Evolutionary conservation across 495 filamentous ascomycete species (phyloP), one percentile per base, ranked within the genome.

Genomic region (Platismatia glauca): DNA sequence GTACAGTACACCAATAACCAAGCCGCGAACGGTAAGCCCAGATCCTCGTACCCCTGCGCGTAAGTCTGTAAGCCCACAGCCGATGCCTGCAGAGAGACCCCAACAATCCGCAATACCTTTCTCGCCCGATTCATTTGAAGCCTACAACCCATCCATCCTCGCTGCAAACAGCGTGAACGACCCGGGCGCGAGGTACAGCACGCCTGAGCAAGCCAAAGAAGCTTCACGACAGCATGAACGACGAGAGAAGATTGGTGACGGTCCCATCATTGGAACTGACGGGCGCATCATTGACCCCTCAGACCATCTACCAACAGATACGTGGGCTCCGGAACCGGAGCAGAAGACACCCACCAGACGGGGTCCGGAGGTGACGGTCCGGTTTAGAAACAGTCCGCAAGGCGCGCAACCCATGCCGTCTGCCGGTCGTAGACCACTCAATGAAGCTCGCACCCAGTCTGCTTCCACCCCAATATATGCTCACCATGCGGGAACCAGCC

Each of bases 311-410:
- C 94, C 93, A 0, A 83, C 89, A 53, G 87, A 92, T 43, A 89
- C 86, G 6, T 97, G 91, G 89, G 94, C 94, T 0, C 94, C 94
- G 1, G 91, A 97, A 71, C 93, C 93, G 1, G 93, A 97, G 68
- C 78, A 80, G 31, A 94, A 90, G 72, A 81, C 78, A 43, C 70
- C 78, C 0, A 52, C 24, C 7, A 72, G 68, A 27, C 79, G 83
- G 56, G 82, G 82, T 33, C 76, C 83, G 11, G 80, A 82, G 48
- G 76, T 82, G 3, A 77, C 81, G 20, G 73, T 82, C 43, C 77
- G 80, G 12, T 82, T 82, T 69, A 76, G 66, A 15, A 59, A 68
- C 27, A 77, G 57, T 1, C 79, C 81, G 8, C 71, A 72, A 27
- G 77, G 78, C 7, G 73, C 78, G 37, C 79, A 81, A 55, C 76